These are phyloP conservation scores for Cryptococcus sp. DNA, from an alignment of 1,284 basidiomycete species.

Conservation along the genomic window DNA sequence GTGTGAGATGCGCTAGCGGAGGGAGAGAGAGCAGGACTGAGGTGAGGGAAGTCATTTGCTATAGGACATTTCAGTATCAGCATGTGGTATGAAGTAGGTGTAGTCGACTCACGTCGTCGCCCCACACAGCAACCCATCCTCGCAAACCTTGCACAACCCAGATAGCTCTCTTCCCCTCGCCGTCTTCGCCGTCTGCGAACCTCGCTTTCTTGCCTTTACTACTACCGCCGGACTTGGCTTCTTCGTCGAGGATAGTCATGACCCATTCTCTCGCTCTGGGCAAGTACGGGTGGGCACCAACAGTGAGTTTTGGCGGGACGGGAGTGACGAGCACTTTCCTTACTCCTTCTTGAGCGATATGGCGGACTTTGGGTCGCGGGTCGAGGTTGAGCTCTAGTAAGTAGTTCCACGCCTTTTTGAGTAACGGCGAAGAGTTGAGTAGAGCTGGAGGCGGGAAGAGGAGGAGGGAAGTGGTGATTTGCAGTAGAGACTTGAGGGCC, in stretches of 20 bases:
- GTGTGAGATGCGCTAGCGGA: conserved; percentile 78
- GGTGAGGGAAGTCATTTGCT: conserved; percentile 72
- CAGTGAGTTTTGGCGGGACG: conserved; percentile 67
- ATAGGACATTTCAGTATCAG: conserved; percentile 14
- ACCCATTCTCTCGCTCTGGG: conserved; percentile 78
- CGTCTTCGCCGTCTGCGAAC: conserved; percentile 55
- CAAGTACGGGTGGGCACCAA: conserved; percentile 73
- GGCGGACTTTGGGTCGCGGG: conserved; percentile 89
- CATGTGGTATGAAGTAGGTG: background rate
- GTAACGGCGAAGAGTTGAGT: conserved; percentile 69
- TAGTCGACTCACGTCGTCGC: conserved; percentile 60
- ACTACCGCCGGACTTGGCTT: conserved; percentile 60
- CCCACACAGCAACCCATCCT: conserved; percentile 63
- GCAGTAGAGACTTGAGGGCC: conserved; percentile 55
- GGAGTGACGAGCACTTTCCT: conserved; percentile 72
- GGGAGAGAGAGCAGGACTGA: conserved; percentile 73
- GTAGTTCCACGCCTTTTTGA: conserved; percentile 66
- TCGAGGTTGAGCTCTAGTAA: conserved; percentile 84
- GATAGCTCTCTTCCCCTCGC: conserved; percentile 70
- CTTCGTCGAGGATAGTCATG: conserved; percentile 66
- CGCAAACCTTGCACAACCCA: conserved; percentile 74
- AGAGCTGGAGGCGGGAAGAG: conserved; percentile 70
- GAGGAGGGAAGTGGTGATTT: conserved; percentile 65
- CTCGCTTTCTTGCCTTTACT: conserved; percentile 66
- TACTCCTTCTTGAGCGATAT: conserved; percentile 83